phyloP scores from a whole-genome alignment of 352 stramenopile species.

The Vaucheria bursata region DNA sequence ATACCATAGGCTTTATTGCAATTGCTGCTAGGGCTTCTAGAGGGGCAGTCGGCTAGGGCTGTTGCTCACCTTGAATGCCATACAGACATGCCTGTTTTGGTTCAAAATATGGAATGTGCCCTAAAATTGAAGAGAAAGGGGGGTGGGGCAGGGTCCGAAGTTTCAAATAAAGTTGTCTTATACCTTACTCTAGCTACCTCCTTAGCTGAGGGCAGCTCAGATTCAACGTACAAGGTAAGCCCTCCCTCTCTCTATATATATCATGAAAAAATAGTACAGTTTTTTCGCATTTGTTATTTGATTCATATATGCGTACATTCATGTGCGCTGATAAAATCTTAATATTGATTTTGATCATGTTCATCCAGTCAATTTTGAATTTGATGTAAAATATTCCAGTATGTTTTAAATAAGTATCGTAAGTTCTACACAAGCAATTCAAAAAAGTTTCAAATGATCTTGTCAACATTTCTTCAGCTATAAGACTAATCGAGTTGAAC shows the following conservation, averaged over 20 bases:
- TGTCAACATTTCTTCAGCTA: no score
- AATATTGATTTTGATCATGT: no score
- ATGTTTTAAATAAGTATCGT: no score
- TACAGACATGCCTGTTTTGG: constrained; percentile 12
- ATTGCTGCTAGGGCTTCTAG: constrained; percentile 9
- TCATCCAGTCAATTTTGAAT: no score
- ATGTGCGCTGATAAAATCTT: no score
- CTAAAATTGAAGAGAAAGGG: background rate
- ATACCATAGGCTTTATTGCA: constrained; percentile 5
- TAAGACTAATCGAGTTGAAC: no score
- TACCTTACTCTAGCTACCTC: constrained; percentile 1
- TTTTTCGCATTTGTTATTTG: no score
- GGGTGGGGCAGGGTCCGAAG: background rate
- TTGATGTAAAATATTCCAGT: no score
- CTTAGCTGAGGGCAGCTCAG: background rate
- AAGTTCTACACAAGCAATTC: no score
- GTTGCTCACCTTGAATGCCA: background rate
- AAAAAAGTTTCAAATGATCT: no score
- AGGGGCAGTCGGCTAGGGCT: background rate
- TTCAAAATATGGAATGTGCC: constrained; percentile 24
- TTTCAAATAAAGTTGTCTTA: background rate
- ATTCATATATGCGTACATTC: no score
- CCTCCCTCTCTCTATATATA: background rate
- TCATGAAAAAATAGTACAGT: no score
- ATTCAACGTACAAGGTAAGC: background rate